Percentiles rank a stretch among this genome's conserved stretches.
Evolutionary conservation across 352 stramenopile genomes (phyloP).

Genomic region (Phytophthora europaea): DNA sequence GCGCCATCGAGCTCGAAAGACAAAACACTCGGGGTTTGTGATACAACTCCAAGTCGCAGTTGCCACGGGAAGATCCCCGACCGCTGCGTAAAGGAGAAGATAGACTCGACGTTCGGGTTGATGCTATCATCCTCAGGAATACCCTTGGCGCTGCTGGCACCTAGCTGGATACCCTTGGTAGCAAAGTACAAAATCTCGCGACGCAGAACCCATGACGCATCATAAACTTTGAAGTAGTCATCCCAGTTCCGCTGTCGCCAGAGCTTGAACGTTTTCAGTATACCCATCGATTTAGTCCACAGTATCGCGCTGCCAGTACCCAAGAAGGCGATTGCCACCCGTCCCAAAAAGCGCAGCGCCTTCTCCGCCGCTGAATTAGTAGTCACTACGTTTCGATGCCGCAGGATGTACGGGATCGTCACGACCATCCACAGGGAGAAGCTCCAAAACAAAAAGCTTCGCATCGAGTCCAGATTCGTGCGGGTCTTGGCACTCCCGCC

Average conservation of each 20-base stretch:
- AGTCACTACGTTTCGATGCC: conserved; percentile 60
- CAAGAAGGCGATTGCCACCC: conserved; percentile 73
- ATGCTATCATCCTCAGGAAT: conserved; percentile 44
- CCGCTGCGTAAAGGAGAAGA: conserved; percentile 76
- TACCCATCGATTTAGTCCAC: conserved; percentile 74
- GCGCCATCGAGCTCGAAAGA: conserved; percentile 79
- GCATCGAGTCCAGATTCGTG: conserved; percentile 85
- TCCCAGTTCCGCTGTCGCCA: conserved; percentile 88
- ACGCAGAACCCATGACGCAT: conserved; percentile 85
- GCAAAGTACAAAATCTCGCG: conserved; percentile 88
- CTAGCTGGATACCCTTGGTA: conserved; percentile 81
- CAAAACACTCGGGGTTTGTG: conserved; percentile 61
- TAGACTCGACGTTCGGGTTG: conserved; percentile 52
- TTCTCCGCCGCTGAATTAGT: conserved; percentile 71
- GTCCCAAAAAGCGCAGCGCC: conserved; percentile 70
- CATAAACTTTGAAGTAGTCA: conserved; percentile 88
- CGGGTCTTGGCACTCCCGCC: conserved; percentile 53
- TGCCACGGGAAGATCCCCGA: conserved; percentile 80
- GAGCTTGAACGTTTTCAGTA: conserved; percentile 71
- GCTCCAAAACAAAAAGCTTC: conserved; percentile 78
- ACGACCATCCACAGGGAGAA: conserved; percentile 79
- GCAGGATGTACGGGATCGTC: conserved; percentile 74
- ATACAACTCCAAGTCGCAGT: conserved; percentile 52
- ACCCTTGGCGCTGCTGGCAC: conserved; percentile 45
- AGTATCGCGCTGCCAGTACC: conserved; percentile 72